Percentiles rank a stretch among this genome's conserved stretches.
Evolutionary conservation across 345 rosid genomes (phyloP).

Genomic region (Raphanus raphanistrum): DNA sequence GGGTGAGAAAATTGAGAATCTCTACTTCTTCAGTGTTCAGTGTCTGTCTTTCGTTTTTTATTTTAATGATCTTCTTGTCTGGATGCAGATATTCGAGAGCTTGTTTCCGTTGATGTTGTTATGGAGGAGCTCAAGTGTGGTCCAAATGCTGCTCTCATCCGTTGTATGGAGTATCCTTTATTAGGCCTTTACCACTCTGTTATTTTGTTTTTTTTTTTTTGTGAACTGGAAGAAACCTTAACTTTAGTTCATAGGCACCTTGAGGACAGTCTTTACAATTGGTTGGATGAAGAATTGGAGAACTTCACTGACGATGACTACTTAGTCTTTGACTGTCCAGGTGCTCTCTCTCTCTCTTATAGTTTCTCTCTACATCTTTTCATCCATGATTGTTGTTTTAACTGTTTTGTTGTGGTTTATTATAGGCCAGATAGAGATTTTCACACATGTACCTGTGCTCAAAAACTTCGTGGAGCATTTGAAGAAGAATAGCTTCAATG

Average conservation of each 20-base stretch:
- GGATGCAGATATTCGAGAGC: constrained; percentile 75
- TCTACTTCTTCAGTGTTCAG: background rate
- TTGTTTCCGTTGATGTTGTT: constrained; percentile 72
- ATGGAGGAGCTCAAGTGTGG: constrained; percentile 84
- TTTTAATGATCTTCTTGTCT: background rate
- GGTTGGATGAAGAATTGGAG: constrained; percentile 78
- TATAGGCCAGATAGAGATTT: constrained; percentile 73
- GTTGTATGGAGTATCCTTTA: constrained; percentile 87
- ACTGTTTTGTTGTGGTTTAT: background rate
- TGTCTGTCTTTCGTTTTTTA: background rate
- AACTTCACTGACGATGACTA: constrained; percentile 76
- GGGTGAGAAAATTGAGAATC: constrained; percentile 43
- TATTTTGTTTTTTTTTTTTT: background rate
- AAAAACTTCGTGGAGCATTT: constrained; percentile 78
- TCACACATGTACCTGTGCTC: constrained; percentile 75
- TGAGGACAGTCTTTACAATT: constrained; percentile 66
- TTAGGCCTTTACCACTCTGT: background rate
- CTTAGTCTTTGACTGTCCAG: constrained; percentile 84
- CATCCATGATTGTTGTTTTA: background rate
- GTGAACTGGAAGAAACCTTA: constrained; percentile 41
- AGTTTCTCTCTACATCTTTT: background rate
- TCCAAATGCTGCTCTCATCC: constrained; percentile 74
- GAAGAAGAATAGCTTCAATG: constrained; percentile 69
- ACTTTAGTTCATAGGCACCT: constrained; percentile 52
- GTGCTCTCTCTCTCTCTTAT: constrained; percentile 27